Percentiles rank a stretch among this genome's conserved stretches.
Conservation (phyloP, 2,329 filamentous ascomycete species). For the Sporothrix brunneoviolacea region DNA sequence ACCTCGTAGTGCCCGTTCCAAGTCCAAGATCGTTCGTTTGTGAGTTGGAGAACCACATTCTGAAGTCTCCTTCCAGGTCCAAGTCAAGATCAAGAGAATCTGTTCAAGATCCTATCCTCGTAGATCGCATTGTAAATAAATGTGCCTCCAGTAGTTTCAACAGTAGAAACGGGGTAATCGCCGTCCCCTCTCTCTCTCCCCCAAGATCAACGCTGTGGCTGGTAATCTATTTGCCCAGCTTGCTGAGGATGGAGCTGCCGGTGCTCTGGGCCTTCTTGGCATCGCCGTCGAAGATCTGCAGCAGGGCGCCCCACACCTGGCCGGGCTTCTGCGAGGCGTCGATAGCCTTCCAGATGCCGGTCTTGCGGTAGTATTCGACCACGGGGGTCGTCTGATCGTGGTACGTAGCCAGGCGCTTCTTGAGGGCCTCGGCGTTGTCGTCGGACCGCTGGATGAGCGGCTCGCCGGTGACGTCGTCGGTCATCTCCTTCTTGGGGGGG, state of each 20-base stretch:
- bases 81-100: too few species aligned
- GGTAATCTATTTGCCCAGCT: constrained; percentile 24
- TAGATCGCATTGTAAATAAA: too few species aligned
- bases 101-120: too few species aligned
- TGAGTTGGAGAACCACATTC: too few species aligned
- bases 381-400: constrained; percentile 91
- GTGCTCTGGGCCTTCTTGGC: constrained; percentile 39
- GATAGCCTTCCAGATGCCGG: constrained; percentile 91
- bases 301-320: constrained; percentile 88
- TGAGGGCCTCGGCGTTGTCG: constrained; percentile 91
- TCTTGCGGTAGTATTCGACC: constrained; percentile 93
- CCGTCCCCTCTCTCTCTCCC: too few species aligned
- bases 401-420: constrained; percentile 91
- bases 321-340: constrained; percentile 95
- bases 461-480: constrained; percentile 93
- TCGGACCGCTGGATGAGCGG: constrained; percentile 93
- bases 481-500: constrained; percentile 90
- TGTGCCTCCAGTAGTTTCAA: too few species aligned
- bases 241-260: constrained; percentile 37
- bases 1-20: too few species aligned
- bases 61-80: too few species aligned
- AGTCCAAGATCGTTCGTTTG: too few species aligned
- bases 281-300: constrained; percentile 72
- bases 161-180: too few species aligned
- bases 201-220: too few species aligned